A percentile compares a stretch with the other conserved stretches of the same genome.
phyloP scores from a whole-genome alignment of 306 rosid genomes.

The Quillaja saponaria region DNA sequence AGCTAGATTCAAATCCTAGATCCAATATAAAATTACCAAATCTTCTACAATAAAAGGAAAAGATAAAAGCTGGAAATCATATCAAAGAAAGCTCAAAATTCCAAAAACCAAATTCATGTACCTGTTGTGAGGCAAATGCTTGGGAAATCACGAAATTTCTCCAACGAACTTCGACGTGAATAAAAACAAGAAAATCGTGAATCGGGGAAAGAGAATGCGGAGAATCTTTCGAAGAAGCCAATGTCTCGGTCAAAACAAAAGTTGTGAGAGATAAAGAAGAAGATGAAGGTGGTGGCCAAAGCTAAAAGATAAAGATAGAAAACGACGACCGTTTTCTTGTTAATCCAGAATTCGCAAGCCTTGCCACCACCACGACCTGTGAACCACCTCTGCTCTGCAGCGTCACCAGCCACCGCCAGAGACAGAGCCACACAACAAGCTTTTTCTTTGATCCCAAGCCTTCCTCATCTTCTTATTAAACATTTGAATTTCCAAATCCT shows the following conservation, averaged over 20 bases:
- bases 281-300: neutral
- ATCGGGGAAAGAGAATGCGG: conserved; percentile 35
- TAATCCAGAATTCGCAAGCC: neutral
- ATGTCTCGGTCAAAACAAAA: neutral
- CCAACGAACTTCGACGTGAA: conserved; percentile 36
- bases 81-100: conserved; percentile 38
- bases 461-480: too few species aligned
- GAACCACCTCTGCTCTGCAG: too few species aligned
- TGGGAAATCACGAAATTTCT: conserved; percentile 39
- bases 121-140: conserved; percentile 41
- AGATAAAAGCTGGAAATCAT: neutral
- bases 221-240: conserved; percentile 35
- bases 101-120: conserved; percentile 40
- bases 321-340: neutral
- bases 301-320: neutral
- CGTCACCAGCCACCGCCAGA: too few species aligned
- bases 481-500: too few species aligned
- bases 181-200: conserved; percentile 12
- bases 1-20: conserved; percentile 24
- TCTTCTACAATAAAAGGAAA: conserved; percentile 7
- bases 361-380: too few species aligned
- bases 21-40: conserved; percentile 12
- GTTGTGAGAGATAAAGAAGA: neutral
- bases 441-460: too few species aligned
- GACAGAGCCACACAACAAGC: too few species aligned